Percentiles rank a stretch among this genome's conserved stretches.
phyloP scores from a whole-genome alignment of 345 rosid genomes.

The Cochlearia excelsa region DNA sequence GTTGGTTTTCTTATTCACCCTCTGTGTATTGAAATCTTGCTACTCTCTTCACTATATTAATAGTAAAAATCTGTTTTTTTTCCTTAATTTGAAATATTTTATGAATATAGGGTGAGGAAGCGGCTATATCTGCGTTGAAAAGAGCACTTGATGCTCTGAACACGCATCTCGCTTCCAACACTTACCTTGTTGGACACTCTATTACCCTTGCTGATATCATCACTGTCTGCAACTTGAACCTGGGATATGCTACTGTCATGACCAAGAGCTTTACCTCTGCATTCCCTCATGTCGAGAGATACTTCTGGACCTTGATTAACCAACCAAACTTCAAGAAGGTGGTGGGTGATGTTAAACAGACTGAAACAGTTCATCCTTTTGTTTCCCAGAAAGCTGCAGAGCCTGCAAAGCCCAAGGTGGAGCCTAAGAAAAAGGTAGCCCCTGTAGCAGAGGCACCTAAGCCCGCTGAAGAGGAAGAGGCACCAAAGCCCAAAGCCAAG shows the following conservation, averaged over 20 bases:
- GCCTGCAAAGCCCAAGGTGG: constrained; percentile 65
- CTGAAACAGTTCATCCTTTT: constrained; percentile 60
- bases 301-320: constrained; percentile 94
- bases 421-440: constrained; percentile 61
- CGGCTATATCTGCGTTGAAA: constrained; percentile 59
- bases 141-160: constrained; percentile 78
- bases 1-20: not conserved
- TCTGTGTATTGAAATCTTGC: not conserved
- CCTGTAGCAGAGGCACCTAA: constrained; percentile 45
- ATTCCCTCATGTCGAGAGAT: constrained; percentile 96
- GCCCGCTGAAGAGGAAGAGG: constrained; percentile 56
- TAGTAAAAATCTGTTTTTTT: constrained; percentile 2
- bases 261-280: constrained; percentile 78
- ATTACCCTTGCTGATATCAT: constrained; percentile 85
- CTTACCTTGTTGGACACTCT: constrained; percentile 87
- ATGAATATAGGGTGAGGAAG: constrained; percentile 75
- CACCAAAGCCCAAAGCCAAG: constrained; percentile 81
- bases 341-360: constrained; percentile 78
- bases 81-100: not conserved
- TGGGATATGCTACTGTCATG: constrained; percentile 54
- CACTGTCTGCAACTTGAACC: constrained; percentile 62
- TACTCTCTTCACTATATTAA: not conserved
- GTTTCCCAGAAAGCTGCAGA: constrained; percentile 64
- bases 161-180: constrained; percentile 66
- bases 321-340: constrained; percentile 86